A percentile compares a stretch with the other conserved stretches of the same genome.
These are phyloP conservation scores for Pythium sp. DNA, from an alignment of 352 stramenopile genomes.

Conservation along the genomic window DNA sequence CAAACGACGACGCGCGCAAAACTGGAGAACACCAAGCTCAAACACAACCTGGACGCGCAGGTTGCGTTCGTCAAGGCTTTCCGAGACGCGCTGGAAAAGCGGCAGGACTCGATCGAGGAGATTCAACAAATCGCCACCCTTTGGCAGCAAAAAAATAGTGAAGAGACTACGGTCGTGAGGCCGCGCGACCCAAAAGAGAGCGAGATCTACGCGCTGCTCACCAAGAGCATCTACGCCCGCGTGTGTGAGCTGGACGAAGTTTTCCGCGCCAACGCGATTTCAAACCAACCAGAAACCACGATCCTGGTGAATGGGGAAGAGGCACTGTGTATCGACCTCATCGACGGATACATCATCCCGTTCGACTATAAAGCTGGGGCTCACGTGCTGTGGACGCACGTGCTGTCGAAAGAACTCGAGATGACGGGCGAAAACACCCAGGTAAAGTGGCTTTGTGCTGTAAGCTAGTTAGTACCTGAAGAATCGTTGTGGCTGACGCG, in stretches of 20 bases:
- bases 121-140: not conserved
- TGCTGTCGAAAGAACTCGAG: slow-evolving; percentile 29
- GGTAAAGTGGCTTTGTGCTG: not conserved
- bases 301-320: slow-evolving; percentile 29
- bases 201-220: slow-evolving; percentile 11
- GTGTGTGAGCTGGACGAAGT: not conserved
- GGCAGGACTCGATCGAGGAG: slow-evolving; percentile 9
- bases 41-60: slow-evolving; percentile 37
- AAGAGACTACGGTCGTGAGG: too few relatives aligned
- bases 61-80: slow-evolving; percentile 37
- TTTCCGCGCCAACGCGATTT: slow-evolving; percentile 18
- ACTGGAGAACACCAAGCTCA: slow-evolving; percentile 45
- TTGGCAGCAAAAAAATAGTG: too few relatives aligned
- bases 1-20: slow-evolving; percentile 32
- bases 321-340: slow-evolving; percentile 29
- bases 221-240: slow-evolving; percentile 19
- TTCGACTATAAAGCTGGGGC: slow-evolving; percentile 18
- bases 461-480: too few relatives aligned
- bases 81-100: slow-evolving; percentile 29
- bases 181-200: not conserved
- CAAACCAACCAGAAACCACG: not conserved
- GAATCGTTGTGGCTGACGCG: not conserved
- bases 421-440: slow-evolving; percentile 2
- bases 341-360: slow-evolving; percentile 6
- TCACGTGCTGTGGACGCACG: slow-evolving; percentile 28